phyloP scores from a whole-genome alignment of 2,329 filamentous ascomycete species.

The Monilinia laxa region DNA sequence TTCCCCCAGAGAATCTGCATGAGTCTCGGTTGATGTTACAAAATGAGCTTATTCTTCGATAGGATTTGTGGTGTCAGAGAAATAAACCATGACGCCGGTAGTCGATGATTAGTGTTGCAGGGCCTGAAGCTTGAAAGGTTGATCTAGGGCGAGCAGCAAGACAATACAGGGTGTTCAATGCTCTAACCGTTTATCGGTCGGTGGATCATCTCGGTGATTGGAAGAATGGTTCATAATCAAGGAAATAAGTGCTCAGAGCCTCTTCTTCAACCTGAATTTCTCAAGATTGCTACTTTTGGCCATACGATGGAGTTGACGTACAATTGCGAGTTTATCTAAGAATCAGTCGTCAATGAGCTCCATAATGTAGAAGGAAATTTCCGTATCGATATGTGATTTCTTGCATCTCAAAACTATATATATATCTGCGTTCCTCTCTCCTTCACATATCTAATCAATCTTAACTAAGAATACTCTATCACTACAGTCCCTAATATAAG shows the following conservation, averaged over 20 bases:
- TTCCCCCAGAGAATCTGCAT: background rate
- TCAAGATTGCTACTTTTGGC: background rate
- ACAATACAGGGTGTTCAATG: background rate
- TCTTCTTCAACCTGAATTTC: background rate
- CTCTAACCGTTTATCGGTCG: background rate
- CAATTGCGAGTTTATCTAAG: background rate
- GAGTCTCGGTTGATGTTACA: background rate
- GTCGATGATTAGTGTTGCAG: background rate
- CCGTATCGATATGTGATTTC: background rate
- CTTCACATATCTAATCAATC: background rate
- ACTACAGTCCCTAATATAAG: no score
- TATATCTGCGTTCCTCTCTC: background rate
- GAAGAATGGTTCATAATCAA: background rate
- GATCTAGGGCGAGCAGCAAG: no score
- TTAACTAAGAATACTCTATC: background rate
- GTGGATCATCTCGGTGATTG: background rate
- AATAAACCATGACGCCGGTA: background rate
- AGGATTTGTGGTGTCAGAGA: background rate
- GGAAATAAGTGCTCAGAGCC: background rate
- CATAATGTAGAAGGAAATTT: background rate
- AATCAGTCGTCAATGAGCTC: background rate
- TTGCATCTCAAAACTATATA: background rate
- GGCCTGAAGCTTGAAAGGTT: no score
- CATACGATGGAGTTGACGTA: constrained; percentile 1
- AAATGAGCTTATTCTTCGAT: background rate